These are phyloP conservation scores for Penicillium sp. DNA, from an alignment of 2,329 filamentous ascomycete genomes.

Conservation along the genomic window DNA sequence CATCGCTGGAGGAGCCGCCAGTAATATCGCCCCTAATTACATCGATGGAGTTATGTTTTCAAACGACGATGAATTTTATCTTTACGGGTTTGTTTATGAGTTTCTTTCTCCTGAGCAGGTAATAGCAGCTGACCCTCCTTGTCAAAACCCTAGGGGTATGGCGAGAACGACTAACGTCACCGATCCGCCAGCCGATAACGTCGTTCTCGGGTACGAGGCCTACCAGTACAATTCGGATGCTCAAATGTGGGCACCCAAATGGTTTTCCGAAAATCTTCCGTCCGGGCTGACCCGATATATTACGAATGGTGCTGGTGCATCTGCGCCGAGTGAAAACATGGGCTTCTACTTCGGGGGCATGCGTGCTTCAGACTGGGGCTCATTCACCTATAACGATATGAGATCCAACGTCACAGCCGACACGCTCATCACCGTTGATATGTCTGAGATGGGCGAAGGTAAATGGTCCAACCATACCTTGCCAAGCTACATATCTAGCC, in stretches of 20 bases:
- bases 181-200: constrained; percentile 46
- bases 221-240: constrained; percentile 55
- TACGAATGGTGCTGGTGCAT: constrained; percentile 66
- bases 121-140: not conserved
- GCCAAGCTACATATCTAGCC: constrained; percentile 53
- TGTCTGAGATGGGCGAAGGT: constrained; percentile 55
- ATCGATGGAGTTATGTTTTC: constrained; percentile 67
- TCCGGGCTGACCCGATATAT: constrained; percentile 62
- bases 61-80: constrained; percentile 66
- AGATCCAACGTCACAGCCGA: constrained; percentile 53
- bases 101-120: not conserved
- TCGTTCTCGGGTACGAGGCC: constrained; percentile 56
- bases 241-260: constrained; percentile 39
- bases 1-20: constrained; percentile 22
- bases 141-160: constrained; percentile 49
- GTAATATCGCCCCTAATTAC: constrained; percentile 55
- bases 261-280: constrained; percentile 48
- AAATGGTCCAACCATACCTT: constrained; percentile 64
- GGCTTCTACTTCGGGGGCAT: constrained; percentile 74
- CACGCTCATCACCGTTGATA: constrained; percentile 65
- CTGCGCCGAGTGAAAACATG: constrained; percentile 70
- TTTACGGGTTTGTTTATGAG: constrained; percentile 58
- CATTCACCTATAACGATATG: constrained; percentile 47
- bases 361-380: constrained; percentile 55
- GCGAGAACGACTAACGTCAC: constrained; percentile 41